Percentiles rank a stretch among this genome's conserved stretches.
phyloP scores from a whole-genome alignment of 2,329 filamentous ascomycete genomes.

The Dichotomopilus funicola region DNA sequence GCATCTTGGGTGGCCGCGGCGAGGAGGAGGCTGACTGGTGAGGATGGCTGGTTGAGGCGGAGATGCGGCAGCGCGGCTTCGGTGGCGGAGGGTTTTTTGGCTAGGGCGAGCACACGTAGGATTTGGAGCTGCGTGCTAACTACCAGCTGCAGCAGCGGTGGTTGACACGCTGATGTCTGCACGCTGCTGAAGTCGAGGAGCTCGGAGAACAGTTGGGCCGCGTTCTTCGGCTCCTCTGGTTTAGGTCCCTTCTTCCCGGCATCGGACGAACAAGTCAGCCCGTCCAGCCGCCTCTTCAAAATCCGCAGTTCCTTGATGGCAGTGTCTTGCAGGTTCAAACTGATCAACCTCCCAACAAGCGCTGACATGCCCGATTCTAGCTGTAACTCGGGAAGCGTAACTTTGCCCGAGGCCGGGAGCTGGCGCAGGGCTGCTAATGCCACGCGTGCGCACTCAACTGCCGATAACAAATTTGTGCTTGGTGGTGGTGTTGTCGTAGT shows the following conservation, averaged over 20 bases:
- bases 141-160: constrained; percentile 45
- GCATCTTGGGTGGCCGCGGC: constrained; percentile 35
- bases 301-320: constrained; percentile 62
- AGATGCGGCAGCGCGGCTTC: constrained; percentile 53
- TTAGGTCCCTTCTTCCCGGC: constrained; percentile 30
- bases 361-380: constrained; percentile 68
- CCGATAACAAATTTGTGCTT: constrained; percentile 44
- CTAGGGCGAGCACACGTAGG: constrained; percentile 54
- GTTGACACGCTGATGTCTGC: constrained; percentile 29
- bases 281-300: constrained; percentile 57
- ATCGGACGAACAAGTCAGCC: constrained; percentile 5
- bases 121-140: constrained; percentile 59
- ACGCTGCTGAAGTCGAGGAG: constrained; percentile 55
- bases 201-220: constrained; percentile 46
- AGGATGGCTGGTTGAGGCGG: constrained; percentile 44
- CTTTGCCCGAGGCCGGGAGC: constrained; percentile 46
- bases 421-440: constrained; percentile 60
- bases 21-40: constrained; percentile 52
- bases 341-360: constrained; percentile 59
- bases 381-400: constrained; percentile 56
- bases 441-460: constrained; percentile 61
- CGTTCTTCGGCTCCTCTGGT: constrained; percentile 29
- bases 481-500: constrained; percentile 27
- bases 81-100: constrained; percentile 53
- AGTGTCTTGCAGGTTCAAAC: constrained; percentile 57